Conservation (phyloP, 768 basidiomycete genomes). For the Epithele typhae region DNA sequence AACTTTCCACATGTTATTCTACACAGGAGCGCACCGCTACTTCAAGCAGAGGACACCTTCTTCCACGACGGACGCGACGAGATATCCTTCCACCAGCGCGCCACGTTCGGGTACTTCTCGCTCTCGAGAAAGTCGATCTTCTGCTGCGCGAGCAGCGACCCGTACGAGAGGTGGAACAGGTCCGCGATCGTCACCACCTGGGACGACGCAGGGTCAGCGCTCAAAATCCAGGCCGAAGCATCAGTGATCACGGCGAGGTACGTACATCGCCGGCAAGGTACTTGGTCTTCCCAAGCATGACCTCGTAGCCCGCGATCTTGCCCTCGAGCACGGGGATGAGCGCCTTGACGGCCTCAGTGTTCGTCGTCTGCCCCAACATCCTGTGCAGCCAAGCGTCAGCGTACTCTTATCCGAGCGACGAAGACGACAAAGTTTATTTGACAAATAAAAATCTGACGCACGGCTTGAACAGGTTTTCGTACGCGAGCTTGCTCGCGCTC, state of each 20-base stretch:
- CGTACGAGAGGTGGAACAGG: too few relatives aligned
- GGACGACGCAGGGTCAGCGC: not conserved
- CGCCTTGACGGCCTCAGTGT: conserved; percentile 23
- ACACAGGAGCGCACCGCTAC: too few relatives aligned
- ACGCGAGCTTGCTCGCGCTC: conserved; percentile 35
- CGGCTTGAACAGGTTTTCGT: conserved; percentile 49
- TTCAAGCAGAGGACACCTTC: too few relatives aligned
- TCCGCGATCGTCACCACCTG: too few relatives aligned
- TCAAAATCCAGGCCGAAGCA: too few relatives aligned
- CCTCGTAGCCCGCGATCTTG: conserved; percentile 49
- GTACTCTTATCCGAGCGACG: not conserved
- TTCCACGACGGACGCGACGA: too few relatives aligned
- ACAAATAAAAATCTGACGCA: not conserved
- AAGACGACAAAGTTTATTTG: not conserved
- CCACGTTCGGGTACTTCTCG: too few relatives aligned
- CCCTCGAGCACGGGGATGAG: conserved; percentile 26
- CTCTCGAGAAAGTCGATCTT: too few relatives aligned
- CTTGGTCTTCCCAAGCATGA: conserved; percentile 48
- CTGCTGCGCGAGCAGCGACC: too few relatives aligned
- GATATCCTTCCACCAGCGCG: too few relatives aligned
- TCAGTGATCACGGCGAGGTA: not conserved
- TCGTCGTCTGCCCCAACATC: conserved; percentile 24
- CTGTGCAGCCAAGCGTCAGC: not conserved
- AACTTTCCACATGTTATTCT: too few relatives aligned
- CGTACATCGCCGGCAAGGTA: conserved; percentile 40